A percentile compares a stretch with the other conserved stretches of the same genome.
phyloP scores from a whole-genome alignment of 2,329 filamentous ascomycete species.

The Madurella mycetomatis region DNA sequence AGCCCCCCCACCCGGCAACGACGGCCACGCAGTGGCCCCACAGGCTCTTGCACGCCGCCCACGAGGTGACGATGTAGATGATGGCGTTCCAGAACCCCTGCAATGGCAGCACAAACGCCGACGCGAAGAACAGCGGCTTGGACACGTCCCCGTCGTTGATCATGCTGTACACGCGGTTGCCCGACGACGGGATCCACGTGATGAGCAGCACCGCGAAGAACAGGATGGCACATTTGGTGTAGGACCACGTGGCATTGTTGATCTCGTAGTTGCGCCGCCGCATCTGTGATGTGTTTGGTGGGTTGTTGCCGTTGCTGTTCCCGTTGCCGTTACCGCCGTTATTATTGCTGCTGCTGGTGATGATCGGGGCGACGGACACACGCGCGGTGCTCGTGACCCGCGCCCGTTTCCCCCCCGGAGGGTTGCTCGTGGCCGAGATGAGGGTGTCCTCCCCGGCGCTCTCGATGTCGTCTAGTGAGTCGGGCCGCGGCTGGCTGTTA shows the following conservation, averaged over 20 bases:
- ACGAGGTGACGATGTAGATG: constrained; percentile 69
- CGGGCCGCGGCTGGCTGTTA: constrained; percentile 2
- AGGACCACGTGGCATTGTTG: constrained; percentile 62
- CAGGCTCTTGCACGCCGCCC: constrained; percentile 56
- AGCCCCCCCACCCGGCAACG: background rate
- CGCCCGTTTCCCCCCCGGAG: background rate
- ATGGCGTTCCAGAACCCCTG: constrained; percentile 82
- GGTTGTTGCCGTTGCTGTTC: constrained; percentile 1
- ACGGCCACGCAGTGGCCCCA: constrained; percentile 17
- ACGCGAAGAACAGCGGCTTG: constrained; percentile 61
- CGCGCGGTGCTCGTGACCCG: background rate
- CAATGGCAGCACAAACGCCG: constrained; percentile 70
- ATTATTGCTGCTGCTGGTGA: constrained; percentile 1
- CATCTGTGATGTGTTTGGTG: constrained; percentile 21
- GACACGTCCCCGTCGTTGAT: constrained; percentile 49
- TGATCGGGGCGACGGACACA: constrained; percentile 2
- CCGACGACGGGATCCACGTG: constrained; percentile 72
- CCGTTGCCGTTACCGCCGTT: background rate
- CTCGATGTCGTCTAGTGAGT: constrained; percentile 18
- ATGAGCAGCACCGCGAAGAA: constrained; percentile 68
- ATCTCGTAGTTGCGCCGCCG: constrained; percentile 44
- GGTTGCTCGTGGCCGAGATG: constrained; percentile 16
- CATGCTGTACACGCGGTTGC: constrained; percentile 71
- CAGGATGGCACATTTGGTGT: constrained; percentile 65
- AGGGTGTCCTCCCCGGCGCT: background rate